Evolutionary conservation across 352 stramenopile genomes (phyloP).

Genomic region (Globisporangium cylindrosporum): DNA sequence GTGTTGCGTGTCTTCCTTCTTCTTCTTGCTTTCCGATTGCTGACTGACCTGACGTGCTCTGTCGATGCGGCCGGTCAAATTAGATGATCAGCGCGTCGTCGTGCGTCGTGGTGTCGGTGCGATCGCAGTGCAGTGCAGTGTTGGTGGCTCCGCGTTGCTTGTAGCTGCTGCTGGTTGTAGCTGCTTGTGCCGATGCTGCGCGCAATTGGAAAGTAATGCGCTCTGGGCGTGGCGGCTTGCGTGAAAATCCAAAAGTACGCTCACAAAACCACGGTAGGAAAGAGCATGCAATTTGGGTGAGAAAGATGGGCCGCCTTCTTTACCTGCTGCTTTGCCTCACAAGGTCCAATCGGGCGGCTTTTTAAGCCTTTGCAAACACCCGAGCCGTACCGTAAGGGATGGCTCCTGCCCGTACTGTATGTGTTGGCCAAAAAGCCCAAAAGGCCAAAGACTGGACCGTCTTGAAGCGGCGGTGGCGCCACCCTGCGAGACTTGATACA

Average conservation of each 20-base stretch:
- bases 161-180: not conserved
- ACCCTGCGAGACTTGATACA: not conserved
- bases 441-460: not conserved
- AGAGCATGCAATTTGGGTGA: conserved; percentile 13
- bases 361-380: not conserved
- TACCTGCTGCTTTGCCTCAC: not conserved
- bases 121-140: not conserved
- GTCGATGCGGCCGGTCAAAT: not conserved
- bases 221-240: conserved; percentile 9
- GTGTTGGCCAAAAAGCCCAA: not conserved
- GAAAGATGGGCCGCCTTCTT: conserved; percentile 9
- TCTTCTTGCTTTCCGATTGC: not conserved
- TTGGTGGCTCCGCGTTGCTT: not conserved
- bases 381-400: not conserved
- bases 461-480: not conserved
- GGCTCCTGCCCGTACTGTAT: not conserved
- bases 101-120: not conserved
- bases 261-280: conserved; percentile 12
- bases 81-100: not conserved
- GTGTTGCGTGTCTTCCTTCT: not conserved
- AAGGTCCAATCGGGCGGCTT: not conserved
- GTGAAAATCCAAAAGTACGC: conserved; percentile 17
- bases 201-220: conserved; percentile 7
- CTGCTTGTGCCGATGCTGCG: not conserved
- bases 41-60: not conserved